Evolutionary conservation across 208 protist species (phyloP).

Genomic region (Kentomonas sorsogonicus): DNA sequence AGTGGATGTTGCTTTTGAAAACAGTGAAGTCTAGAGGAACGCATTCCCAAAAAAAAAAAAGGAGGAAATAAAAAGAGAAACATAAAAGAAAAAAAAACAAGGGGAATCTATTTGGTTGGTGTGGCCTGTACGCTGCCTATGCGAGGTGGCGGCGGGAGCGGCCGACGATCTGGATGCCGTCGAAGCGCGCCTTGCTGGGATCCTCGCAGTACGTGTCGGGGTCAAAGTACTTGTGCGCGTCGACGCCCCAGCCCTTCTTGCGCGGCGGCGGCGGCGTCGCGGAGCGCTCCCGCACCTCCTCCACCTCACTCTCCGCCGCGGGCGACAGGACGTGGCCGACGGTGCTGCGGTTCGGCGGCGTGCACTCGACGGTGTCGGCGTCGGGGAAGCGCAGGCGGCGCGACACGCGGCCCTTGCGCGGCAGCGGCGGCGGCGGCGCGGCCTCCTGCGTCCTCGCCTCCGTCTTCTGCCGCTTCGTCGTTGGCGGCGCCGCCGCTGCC

Average conservation of each 20-base stretch:
- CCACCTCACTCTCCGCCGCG: slow-evolving; percentile 25
- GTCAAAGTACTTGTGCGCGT: slow-evolving; percentile 69
- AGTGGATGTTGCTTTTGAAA: too few species aligned
- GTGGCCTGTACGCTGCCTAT: not conserved
- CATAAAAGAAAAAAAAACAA: slow-evolving; percentile 3
- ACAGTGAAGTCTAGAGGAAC: not conserved
- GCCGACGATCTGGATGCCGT: slow-evolving; percentile 15
- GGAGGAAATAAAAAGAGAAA: slow-evolving; percentile 12
- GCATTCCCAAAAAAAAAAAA: slow-evolving; percentile 7
- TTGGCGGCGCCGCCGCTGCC: slow-evolving; percentile 9
- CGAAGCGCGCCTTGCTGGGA: slow-evolving; percentile 51
- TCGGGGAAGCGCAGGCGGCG: not conserved
- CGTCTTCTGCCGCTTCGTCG: slow-evolving; percentile 1
- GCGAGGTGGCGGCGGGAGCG: slow-evolving; percentile 16
- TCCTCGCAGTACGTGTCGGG: slow-evolving; percentile 76
- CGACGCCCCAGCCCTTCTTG: slow-evolving; percentile 68
- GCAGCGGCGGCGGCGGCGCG: too few species aligned
- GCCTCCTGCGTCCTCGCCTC: slow-evolving; percentile 5
- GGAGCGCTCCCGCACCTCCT: slow-evolving; percentile 8
- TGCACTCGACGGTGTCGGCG: not conserved
- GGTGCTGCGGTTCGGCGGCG: slow-evolving; percentile 12
- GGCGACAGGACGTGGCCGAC: slow-evolving; percentile 27
- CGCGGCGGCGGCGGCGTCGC: slow-evolving; percentile 30
- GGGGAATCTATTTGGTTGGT: not conserved
- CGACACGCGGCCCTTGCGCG: slow-evolving; percentile 6